Evolutionary conservation across 768 basidiomycete species (phyloP).

Genomic region (Tricholoma sp.): DNA sequence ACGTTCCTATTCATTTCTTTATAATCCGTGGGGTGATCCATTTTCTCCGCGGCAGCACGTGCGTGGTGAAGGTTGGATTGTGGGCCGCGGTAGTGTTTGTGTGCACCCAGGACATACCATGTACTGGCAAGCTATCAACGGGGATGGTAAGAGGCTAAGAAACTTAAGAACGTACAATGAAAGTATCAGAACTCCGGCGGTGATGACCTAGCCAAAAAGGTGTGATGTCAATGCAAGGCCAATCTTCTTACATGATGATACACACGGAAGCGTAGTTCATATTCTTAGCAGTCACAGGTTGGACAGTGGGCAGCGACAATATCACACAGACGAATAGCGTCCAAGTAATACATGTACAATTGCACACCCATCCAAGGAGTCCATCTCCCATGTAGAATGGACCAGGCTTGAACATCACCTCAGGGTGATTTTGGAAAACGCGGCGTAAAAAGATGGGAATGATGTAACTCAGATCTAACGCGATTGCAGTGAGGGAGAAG

Average conservation of each 20-base stretch:
- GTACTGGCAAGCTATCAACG: conserved; percentile 21
- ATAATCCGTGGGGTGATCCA: not conserved
- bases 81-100: conserved; percentile 55
- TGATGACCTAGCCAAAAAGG: conserved; percentile 36
- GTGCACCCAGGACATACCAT: conserved; percentile 52
- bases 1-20: not conserved
- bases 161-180: conserved; percentile 38
- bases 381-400: conserved; percentile 84
- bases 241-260: conserved; percentile 5
- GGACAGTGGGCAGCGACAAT: conserved; percentile 65
- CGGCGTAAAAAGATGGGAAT: conserved; percentile 78
- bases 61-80: conserved; percentile 42
- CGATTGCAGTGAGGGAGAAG: conserved; percentile 78
- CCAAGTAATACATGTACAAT: conserved; percentile 64
- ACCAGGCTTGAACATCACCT: conserved; percentile 80
- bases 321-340: conserved; percentile 65
- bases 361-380: conserved; percentile 52
- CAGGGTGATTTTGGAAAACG: conserved; percentile 64
- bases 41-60: not conserved
- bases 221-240: not conserved
- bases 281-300: conserved; percentile 62
- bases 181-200: conserved; percentile 47
- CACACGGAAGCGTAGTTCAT: conserved; percentile 81
- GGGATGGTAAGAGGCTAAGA: not conserved
- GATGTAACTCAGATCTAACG: conserved; percentile 73